phyloP scores from a whole-genome alignment of 768 basidiomycete genomes.

The Pulveroboletus sp. region DNA sequence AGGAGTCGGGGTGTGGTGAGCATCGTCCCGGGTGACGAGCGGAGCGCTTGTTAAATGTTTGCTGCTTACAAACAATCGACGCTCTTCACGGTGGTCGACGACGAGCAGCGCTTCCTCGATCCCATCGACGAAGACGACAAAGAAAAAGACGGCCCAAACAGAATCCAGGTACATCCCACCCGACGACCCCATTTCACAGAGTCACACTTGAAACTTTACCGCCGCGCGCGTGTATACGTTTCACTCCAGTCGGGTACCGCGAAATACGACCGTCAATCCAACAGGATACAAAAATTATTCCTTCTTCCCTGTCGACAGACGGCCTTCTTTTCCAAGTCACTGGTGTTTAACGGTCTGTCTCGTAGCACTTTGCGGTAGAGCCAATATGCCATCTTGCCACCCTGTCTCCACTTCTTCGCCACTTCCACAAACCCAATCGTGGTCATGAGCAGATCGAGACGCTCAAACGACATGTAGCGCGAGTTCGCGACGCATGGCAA shows the following conservation, averaged over 20 bases:
- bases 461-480: conserved; percentile 65
- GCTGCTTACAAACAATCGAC: conserved; percentile 31
- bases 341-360: conserved; percentile 2
- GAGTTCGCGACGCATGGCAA: conserved; percentile 83
- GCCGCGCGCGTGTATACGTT: background rate
- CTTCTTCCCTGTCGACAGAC: conserved; percentile 61
- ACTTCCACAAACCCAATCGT: conserved; percentile 60
- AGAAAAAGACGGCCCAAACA: conserved; percentile 9
- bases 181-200: conserved; percentile 1
- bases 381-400: conserved; percentile 87
- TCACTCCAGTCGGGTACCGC: background rate
- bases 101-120: conserved; percentile 1
- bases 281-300: conserved; percentile 73
- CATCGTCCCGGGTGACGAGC: conserved; percentile 24
- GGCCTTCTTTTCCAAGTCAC: conserved; percentile 47
- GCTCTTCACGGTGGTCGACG: conserved; percentile 6
- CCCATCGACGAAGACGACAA: conserved; percentile 6
- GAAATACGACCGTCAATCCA: conserved; percentile 14
- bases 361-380: conserved; percentile 51
- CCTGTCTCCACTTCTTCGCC: conserved; percentile 54
- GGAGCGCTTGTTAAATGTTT: conserved; percentile 24
- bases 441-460: conserved; percentile 53
- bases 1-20: conserved; percentile 32
- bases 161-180: conserved; percentile 1
- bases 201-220: background rate